phyloP scores from a whole-genome alignment of 176 grass and related monocot species.

The Chloris gayana region DNA sequence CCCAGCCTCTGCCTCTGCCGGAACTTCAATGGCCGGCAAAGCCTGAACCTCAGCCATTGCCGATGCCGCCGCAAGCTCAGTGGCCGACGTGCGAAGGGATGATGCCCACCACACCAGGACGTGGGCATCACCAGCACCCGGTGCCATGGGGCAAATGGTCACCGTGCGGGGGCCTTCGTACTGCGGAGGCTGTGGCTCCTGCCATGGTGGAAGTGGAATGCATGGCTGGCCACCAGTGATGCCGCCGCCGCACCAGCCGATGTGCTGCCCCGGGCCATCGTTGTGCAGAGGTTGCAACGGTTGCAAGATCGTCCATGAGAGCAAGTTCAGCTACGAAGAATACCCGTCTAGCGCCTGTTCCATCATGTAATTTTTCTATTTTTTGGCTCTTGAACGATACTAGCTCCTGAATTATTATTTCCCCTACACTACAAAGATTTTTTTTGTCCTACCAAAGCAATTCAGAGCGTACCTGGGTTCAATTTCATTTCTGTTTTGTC shows the following conservation, averaged over 20 bases:
- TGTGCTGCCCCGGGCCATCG: constrained; percentile 40
- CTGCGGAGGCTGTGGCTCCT: constrained; percentile 46
- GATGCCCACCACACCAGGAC: background rate
- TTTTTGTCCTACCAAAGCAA: no score
- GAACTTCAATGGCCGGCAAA: no score
- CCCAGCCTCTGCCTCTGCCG: background rate
- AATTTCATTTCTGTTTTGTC: no score
- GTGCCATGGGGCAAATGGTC: constrained; percentile 17
- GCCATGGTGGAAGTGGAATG: constrained; percentile 27
- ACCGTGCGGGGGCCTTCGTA: constrained; percentile 38
- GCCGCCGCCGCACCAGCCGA: constrained; percentile 2
- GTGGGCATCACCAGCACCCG: background rate
- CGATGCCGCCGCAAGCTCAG: no score
- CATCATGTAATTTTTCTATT: constrained; percentile 46
- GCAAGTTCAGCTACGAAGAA: constrained; percentile 60
- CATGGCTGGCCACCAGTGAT: background rate
- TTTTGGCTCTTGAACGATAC: no score
- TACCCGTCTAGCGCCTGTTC: constrained; percentile 41
- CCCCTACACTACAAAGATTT: no score
- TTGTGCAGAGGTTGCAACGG: constrained; percentile 57
- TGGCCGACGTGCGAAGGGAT: constrained; percentile 7
- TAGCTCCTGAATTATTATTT: no score
- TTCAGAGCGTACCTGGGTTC: no score
- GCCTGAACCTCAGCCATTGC: no score
- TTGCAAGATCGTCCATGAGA: constrained; percentile 43